These are phyloP conservation scores for Botrytis hyacinthi DNA, from an alignment of 2,329 filamentous ascomycete genomes.

Conservation along the genomic window DNA sequence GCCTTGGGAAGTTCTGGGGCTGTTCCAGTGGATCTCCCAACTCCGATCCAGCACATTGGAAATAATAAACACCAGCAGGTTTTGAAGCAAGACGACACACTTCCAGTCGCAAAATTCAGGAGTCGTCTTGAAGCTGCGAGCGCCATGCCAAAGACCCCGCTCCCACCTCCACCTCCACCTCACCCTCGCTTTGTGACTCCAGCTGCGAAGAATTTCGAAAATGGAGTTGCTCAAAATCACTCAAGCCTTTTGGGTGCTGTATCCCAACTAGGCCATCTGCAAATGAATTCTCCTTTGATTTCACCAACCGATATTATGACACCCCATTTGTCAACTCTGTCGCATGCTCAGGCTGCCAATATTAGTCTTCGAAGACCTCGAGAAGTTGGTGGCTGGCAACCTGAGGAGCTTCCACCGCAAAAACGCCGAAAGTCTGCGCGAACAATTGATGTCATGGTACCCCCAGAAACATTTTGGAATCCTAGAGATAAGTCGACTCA, in stretches of 20 bases:
- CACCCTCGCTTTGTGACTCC: constrained; percentile 7
- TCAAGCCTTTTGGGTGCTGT: constrained; percentile 39
- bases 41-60: constrained; percentile 23
- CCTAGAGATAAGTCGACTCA: constrained; percentile 52
- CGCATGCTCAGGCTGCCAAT: constrained; percentile 22
- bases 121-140: constrained; percentile 1
- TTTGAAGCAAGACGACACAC: constrained; percentile 19
- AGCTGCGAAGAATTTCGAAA: constrained; percentile 19
- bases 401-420: constrained; percentile 42
- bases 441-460: constrained; percentile 56
- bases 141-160: constrained; percentile 16
- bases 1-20: constrained; percentile 37
- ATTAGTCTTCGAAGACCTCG: constrained; percentile 37
- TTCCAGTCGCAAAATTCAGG: not conserved
- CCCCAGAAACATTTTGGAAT: constrained; percentile 59
- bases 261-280: constrained; percentile 37
- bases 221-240: constrained; percentile 20
- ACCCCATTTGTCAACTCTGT: constrained; percentile 23
- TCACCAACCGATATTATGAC: constrained; percentile 17
- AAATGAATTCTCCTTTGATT: constrained; percentile 37
- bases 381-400: constrained; percentile 32
- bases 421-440: constrained; percentile 53
- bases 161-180: constrained; percentile 26
- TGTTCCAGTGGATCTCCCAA: constrained; percentile 36
- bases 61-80: constrained; percentile 1